A percentile compares a stretch with the other conserved stretches of the same genome.
phyloP scores from a whole-genome alignment of 345 rosid species.

The Psidium friedrichsthalianum region DNA sequence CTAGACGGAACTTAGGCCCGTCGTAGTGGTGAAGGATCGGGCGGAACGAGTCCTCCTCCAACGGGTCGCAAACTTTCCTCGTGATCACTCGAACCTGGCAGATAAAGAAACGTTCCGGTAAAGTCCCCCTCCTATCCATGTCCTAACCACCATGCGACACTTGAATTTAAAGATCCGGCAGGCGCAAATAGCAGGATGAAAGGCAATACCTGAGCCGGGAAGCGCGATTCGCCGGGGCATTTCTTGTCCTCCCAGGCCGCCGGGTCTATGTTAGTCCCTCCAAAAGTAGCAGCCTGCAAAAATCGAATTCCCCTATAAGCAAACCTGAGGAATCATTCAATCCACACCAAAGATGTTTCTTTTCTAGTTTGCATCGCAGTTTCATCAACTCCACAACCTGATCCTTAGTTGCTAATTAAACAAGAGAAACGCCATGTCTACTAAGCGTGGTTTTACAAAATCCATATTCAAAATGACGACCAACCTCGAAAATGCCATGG shows the following conservation, averaged over 20 bases:
- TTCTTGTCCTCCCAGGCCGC: constrained; percentile 18
- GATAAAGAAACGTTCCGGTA: neutral
- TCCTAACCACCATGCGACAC: neutral
- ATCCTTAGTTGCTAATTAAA: neutral
- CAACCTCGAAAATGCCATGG: constrained; percentile 88
- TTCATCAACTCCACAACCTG: neutral
- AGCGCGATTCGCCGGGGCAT: constrained; percentile 8
- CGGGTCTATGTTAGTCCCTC: constrained; percentile 14
- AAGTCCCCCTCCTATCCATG: neutral
- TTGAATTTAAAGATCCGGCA: neutral
- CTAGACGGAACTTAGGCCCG: constrained; percentile 17
- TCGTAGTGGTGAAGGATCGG: constrained; percentile 17
- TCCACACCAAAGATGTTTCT: neutral
- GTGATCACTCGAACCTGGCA: constrained; percentile 4
- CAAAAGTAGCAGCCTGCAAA: constrained; percentile 10
- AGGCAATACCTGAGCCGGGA: constrained; percentile 15
- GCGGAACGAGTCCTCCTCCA: constrained; percentile 17
- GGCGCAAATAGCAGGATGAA: neutral
- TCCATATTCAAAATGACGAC: neutral
- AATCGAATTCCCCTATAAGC: neutral
- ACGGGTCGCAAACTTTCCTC: constrained; percentile 7
- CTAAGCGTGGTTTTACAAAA: neutral
- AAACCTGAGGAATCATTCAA: neutral
- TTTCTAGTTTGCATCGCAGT: neutral
- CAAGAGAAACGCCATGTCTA: neutral